Percentiles rank a stretch among this genome's conserved stretches.
Conservation (phyloP, 2,329 filamentous ascomycete genomes). For the Penicillium sp. region DNA sequence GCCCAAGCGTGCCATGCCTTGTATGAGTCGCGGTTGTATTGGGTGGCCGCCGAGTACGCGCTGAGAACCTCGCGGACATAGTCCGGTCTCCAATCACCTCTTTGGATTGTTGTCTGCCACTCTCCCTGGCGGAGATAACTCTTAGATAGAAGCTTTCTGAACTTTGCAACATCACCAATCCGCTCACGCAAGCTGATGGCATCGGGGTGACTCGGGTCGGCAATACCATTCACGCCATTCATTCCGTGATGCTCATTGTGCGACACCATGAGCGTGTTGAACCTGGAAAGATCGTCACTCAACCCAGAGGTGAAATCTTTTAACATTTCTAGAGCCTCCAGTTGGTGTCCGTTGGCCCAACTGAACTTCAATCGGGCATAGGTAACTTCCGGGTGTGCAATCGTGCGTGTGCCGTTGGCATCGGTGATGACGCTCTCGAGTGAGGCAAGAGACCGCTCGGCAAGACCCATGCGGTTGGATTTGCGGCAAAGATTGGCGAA, state of each 20-base stretch:
- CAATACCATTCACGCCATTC: constrained; percentile 48
- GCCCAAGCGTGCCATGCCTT: constrained; percentile 99
- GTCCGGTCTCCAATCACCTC: constrained; percentile 82
- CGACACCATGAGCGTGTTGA: constrained; percentile 40
- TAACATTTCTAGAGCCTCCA: constrained; percentile 56
- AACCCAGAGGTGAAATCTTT: constrained; percentile 59
- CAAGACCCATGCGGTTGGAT: constrained; percentile 86
- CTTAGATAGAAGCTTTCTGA: constrained; percentile 74
- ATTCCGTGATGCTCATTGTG: constrained; percentile 40
- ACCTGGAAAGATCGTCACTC: constrained; percentile 54
- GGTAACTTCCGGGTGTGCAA: constrained; percentile 67
- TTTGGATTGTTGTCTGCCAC: constrained; percentile 83
- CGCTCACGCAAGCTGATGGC: constrained; percentile 37
- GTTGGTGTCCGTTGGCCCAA: constrained; percentile 76
- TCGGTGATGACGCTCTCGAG: constrained; percentile 67
- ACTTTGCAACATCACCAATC: constrained; percentile 51
- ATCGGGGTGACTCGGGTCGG: constrained; percentile 40
- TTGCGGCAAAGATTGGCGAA: constrained; percentile 98
- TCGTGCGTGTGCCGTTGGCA: constrained; percentile 38
- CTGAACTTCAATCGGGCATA: constrained; percentile 98
- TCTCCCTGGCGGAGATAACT: constrained; percentile 95
- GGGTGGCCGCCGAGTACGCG: constrained; percentile 88
- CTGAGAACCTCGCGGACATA: constrained; percentile 81
- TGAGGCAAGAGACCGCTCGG: constrained; percentile 89
- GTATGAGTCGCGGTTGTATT: constrained; percentile 93